Base-by-base conservation (phyloP, 345 rosid species). In the Acer campestre region DNA sequence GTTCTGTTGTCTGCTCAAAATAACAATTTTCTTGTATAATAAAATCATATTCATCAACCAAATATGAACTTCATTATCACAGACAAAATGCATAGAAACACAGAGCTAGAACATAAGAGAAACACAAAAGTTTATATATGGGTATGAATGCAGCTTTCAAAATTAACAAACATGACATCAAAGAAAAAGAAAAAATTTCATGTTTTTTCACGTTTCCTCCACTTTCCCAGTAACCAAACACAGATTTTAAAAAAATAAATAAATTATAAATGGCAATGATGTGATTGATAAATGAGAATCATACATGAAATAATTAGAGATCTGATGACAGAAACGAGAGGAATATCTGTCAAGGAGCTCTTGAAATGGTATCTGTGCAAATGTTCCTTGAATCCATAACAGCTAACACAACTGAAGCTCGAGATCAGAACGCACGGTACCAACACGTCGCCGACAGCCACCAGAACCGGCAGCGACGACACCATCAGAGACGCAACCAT, bases 401-500 rank as follows among this genome's bases (percentile, higher is more conserved):
- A 94, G 3, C 86, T 85, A 46, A 91, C 81, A 72, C 97, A 94
- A 20, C 92, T 89, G 81, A 94, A 94, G 82, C 94, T 94, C 10
- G 98, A 81, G 20, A 94, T 72, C 83, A 94, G 77, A 29, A 88
- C 85, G 80, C 82, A 88, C 3, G 92, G 92, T 23, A 90, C 87
- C 73, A 90, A 17, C 7, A 93, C 91, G 71, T 95, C 98, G 2
- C 86, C 90, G 7, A 90, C 64, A 77, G 98, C 92, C 73, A 93
- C 98, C 74, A 95, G 89, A 62, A 95, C 80, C 70, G 97, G 98
- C 77, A 95, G 80, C 40, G 98, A 95, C 10, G 97, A 93, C 8
- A 85, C 90, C 64, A 95, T 74, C 18, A 95, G 88, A 58, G 98
- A 95, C 22, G 87, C 92, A 78, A 95, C 84, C 98, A 95, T 93